These are phyloP conservation scores for Pleodorina starrii DNA, from an alignment of 139 green algal genomes.

Conservation along the genomic window DNA sequence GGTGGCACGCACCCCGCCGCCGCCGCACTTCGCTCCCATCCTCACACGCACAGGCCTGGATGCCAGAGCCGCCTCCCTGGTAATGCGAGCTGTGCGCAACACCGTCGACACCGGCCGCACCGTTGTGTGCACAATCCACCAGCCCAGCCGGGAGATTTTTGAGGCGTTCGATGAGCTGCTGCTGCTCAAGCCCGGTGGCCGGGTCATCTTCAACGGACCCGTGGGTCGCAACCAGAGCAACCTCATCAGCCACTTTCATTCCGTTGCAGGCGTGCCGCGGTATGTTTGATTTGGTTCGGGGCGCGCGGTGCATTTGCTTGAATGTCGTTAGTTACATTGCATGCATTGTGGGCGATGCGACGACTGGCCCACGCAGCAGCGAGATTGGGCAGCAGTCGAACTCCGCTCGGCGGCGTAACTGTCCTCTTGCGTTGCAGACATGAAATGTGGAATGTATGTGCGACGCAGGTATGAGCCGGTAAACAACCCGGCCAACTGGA, in stretches of 20 bases:
- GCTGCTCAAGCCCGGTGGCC: constrained; percentile 35
- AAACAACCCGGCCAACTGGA: constrained; percentile 86
- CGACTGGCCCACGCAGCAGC: too few relatives aligned
- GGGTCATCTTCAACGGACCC: constrained; percentile 9
- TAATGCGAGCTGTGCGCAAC: constrained; percentile 87
- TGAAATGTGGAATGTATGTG: not conserved
- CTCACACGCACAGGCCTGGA: constrained; percentile 89
- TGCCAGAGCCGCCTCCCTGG: constrained; percentile 77
- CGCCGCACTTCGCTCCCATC: too few relatives aligned
- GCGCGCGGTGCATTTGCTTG: too few relatives aligned
- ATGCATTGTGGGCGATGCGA: not conserved
- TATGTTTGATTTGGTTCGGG: too few relatives aligned
- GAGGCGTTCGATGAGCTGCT: constrained; percentile 54
- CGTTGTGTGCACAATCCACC: constrained; percentile 93
- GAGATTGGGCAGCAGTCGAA: too few relatives aligned
- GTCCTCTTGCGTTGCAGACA: too few relatives aligned
- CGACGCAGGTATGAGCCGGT: constrained; percentile 4
- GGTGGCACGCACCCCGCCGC: too few relatives aligned
- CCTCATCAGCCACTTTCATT: too few relatives aligned
- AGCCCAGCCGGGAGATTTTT: constrained; percentile 84
- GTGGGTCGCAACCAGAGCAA: not conserved
- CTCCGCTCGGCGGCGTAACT: too few relatives aligned
- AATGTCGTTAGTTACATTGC: too few relatives aligned
- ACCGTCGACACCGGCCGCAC: constrained; percentile 82
- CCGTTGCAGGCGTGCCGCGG: too few relatives aligned